phyloP scores from a whole-genome alignment of 352 stramenopile genomes.

The Globisporangium nunn region DNA sequence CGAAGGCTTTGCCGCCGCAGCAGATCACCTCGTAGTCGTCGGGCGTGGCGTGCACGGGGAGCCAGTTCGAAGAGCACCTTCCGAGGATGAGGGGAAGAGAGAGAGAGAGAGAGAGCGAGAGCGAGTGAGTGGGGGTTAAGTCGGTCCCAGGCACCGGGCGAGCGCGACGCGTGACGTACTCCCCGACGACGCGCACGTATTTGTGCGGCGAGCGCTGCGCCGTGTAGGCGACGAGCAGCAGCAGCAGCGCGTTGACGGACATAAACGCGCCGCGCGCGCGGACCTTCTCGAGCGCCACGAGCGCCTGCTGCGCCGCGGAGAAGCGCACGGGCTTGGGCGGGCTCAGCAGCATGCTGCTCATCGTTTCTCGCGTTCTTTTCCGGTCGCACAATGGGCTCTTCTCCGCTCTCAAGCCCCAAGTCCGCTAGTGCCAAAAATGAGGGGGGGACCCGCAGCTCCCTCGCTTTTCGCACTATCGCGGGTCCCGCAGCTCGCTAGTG shows the following conservation, averaged over 20 bases:
- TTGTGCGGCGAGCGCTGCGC: constrained; percentile 50
- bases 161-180: constrained; percentile 29
- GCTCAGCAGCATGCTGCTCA: constrained; percentile 5
- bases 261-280: constrained; percentile 34
- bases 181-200: constrained; percentile 59
- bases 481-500: neutral
- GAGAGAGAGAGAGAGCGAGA: neutral
- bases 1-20: constrained; percentile 27
- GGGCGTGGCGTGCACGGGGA: constrained; percentile 26
- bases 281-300: constrained; percentile 45
- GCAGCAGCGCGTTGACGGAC: constrained; percentile 38
- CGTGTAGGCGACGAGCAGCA: constrained; percentile 51
- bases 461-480: too few relatives aligned
- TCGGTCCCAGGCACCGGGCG: too few relatives aligned
- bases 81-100: neutral
- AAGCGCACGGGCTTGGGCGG: constrained; percentile 14
- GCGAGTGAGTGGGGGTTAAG: too few relatives aligned
- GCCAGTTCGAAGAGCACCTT: constrained; percentile 69
- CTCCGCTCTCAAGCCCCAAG: too few relatives aligned
- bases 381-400: too few relatives aligned
- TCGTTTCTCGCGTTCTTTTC: neutral
- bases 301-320: constrained; percentile 28
- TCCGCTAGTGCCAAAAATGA: neutral
- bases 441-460: too few relatives aligned
- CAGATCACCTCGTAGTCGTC: constrained; percentile 35